Conservation (phyloP, 2,329 filamentous ascomycete genomes). For the Ascochyta viciae-villosae region DNA sequence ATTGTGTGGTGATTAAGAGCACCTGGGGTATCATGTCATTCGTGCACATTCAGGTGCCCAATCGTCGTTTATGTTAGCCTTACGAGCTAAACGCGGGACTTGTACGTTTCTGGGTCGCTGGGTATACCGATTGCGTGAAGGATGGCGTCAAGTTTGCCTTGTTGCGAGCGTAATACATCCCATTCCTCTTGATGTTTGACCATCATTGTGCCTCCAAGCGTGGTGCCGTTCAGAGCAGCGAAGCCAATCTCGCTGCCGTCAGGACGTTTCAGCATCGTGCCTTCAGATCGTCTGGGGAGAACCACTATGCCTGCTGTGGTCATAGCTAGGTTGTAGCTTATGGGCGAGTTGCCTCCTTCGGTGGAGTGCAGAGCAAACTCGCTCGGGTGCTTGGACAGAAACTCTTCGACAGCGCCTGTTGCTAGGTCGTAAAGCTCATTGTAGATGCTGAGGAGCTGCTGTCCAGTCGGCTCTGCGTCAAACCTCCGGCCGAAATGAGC, state of each 20-base stretch:
- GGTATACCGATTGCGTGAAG: slow-evolving; percentile 50
- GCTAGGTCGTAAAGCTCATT: slow-evolving; percentile 43
- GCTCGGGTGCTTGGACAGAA: slow-evolving; percentile 49
- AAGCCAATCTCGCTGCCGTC: slow-evolving; percentile 49
- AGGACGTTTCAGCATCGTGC: slow-evolving; percentile 50
- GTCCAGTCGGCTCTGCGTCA: slow-evolving; percentile 49
- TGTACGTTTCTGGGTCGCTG: slow-evolving; percentile 9
- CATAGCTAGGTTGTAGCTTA: slow-evolving; percentile 67
- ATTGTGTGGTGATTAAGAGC: not conserved
- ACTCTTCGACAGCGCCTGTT: slow-evolving; percentile 47
- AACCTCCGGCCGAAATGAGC: slow-evolving; percentile 56
- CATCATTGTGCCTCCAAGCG: slow-evolving; percentile 65
- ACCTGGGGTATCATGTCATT: not conserved
- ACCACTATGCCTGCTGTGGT: slow-evolving; percentile 62
- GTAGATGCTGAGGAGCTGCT: slow-evolving; percentile 45
- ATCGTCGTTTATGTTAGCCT: not conserved
- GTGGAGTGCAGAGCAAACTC: slow-evolving; percentile 33
- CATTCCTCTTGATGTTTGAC: slow-evolving; percentile 64
- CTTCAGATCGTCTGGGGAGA: slow-evolving; percentile 58
- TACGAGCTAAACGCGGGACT: slow-evolving; percentile 15
- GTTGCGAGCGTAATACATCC: slow-evolving; percentile 54
- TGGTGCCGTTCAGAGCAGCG: slow-evolving; percentile 63
- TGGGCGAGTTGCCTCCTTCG: slow-evolving; percentile 50
- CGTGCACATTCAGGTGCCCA: too few species aligned
- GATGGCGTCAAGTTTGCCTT: slow-evolving; percentile 52